phyloP scores from a whole-genome alignment of 2,329 filamentous ascomycete species.

The Venturia effusa region DNA sequence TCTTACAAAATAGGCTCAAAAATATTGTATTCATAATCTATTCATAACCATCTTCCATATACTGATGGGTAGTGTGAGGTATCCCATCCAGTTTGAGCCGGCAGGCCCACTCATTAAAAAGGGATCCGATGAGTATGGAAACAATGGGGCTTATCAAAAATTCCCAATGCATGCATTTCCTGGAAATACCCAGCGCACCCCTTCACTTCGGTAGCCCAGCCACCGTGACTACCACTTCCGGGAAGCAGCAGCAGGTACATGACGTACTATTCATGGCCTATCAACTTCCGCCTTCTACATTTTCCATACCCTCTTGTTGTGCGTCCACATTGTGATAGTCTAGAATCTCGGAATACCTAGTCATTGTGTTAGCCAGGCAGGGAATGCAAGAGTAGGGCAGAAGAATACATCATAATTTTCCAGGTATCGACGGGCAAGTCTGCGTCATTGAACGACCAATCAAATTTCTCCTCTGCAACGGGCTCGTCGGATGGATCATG shows the following conservation, averaged over 20 bases:
- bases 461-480: conserved; percentile 91
- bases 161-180: conserved; percentile 1
- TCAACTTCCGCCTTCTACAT: conserved; percentile 6
- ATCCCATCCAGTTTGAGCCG: neutral
- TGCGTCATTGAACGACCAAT: conserved; percentile 99
- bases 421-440: conserved; percentile 97
- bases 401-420: conserved; percentile 98
- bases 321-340: conserved; percentile 91
- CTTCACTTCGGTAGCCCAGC: neutral
- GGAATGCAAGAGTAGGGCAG: neutral
- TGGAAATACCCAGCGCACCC: neutral
- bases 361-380: neutral
- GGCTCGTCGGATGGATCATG: conserved; percentile 97
- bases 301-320: conserved; percentile 9
- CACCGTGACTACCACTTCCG: neutral
- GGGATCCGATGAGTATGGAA: neutral
- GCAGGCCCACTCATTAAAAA: neutral
- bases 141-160: neutral
- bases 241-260: neutral
- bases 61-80: neutral
- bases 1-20: neutral
- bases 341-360: conserved; percentile 95
- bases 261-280: neutral
- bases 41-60: neutral
- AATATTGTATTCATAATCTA: conserved; percentile 2